Base-by-base conservation (phyloP, 1,139 yeast genomes). In the Yamadazyma diddensiae region DNA sequence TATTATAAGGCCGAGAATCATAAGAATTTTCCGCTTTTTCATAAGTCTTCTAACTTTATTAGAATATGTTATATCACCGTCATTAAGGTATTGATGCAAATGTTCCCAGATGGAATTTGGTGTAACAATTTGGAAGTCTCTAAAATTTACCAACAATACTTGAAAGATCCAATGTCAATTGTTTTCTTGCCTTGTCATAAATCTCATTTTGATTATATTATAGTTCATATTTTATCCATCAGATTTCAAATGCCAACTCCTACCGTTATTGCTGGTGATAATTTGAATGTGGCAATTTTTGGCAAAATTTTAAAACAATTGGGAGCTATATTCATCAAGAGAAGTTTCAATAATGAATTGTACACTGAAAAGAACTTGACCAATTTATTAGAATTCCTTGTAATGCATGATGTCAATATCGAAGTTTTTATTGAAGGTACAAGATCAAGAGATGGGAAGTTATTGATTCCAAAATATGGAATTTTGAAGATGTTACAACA, bases 371-470 rank as follows among this genome's bases (percentile, higher is more conserved):
- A 68, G 31, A 73, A 78, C 36, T 68, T 78, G 50, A 70, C 70
- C 43, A 72, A 78, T 29, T 69, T 70, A 35, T 62, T 79, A 34
- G 80, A 77, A 46, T 75, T 73, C 29, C 46, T 76, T 11, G 61
- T 79, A 24, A 41, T 62, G 19, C 65, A 74, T 40, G 79, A 80
- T 31, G 59, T 70, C 41, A 73, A 72, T 39, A 62, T 79, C 41
- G 84, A 79, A 50, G 79, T 81, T 34, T 79, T 79, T 43, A 74
- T 79, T 35, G 85, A 79, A 50, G 85, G 85, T 13, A 77, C 82
- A 2, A 66, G 85, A 35, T 78, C 84, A 3, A 66, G 85, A 42
- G 80, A 79, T 36, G 85, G 85, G 11, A 79, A 79, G 48, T 58
- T 78, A 31, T 61, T 79, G 24, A 65, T 80, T 17, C 85, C 85